Evolutionary conservation across 768 basidiomycete species (phyloP), one percentile per base, ranked within the genome.

Genomic region (Boletus vinaceobasis): DNA sequence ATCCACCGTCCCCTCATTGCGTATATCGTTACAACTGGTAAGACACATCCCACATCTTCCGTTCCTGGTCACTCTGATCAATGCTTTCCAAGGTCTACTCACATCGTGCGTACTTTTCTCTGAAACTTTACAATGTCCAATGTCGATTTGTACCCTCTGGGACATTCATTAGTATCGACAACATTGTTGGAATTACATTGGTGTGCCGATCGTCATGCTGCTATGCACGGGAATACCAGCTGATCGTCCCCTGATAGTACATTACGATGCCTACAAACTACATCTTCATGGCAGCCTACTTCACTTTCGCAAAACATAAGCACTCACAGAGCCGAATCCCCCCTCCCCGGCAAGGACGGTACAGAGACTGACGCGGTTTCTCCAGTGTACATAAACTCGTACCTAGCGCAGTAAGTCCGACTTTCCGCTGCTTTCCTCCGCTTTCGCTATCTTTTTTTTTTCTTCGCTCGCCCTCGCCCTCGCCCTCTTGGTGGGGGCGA

Each of bases 1-100:
- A 43, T 29, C 26, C 5, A 32, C 31, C 7, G 13, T 36, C 13
- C 21, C 33, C 73, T 86, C 5, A 76, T 84, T 64, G 40, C 74
- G 31, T 84, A 82, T 55, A 74, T 77, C 2, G 72, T 84, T 49
- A 82, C 83, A 56, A 85, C 83, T 0, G 83, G 83, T 61, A 57
- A 75, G 59, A 21, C 9, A 15, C n/a, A n/a, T 9, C 4, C 4
- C 14, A 15, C 4, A 11, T 68, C 75, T 31, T 27, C 35, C 69
- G 14, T 35, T 36, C 5, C 13, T 37, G 26, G 32, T 2, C 29
- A 5, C 43, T 17, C 15, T 58, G 27, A 42, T 27, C 11, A 15
- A 31, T 0, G 1, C 17, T 74, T 33, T 72, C 71, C 71, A 77
- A 69, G 66, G 82, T 63, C 17, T 65, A 11, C 63, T 75, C 31